Evolutionary conservation across 2,329 filamentous ascomycete species (phyloP), one percentile per base, ranked within the genome.

Genomic region (Diaporthe sp.): DNA sequence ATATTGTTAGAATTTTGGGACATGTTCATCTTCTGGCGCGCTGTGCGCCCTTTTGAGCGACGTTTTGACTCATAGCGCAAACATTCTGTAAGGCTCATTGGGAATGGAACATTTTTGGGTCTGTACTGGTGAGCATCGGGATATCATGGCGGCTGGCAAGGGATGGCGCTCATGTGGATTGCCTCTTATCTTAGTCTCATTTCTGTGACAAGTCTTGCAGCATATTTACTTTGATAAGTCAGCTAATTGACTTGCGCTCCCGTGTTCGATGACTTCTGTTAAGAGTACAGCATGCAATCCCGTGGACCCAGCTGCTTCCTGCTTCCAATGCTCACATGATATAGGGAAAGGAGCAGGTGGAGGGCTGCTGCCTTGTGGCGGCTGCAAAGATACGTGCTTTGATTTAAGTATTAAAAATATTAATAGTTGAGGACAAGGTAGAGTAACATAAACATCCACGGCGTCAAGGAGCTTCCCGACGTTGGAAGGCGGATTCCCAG

Each of bases 401-500:
- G 9, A 34, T 34, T 34, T 34, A 1, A 34, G 1, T 34, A 34
- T 34, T 34, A 34, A 34, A 34, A 34, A 34, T 7, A 34, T 34
- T 34, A 34, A 9, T 34, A 34, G 34, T 34, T 34, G 34, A 34
- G 34, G 34, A 34, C 7, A 34, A 34, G 34, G 34, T 34, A 34
- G 34, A 34, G 34, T 34, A 34, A 1, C 6, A 34, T 34, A 34
- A 51, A 37, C 22, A 68, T 68, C 62, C 62, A 68, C 1, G 53
- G 22, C 3, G 46, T 46, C 13, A 68, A 39, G 13, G 62, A 68
- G 46, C 46, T 19, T 39, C 62, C 62, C 34, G 46, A 68, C 25
- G 62, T 68, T n/a, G 62, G 62, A 17, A 68, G 46, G 46, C 62
- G 37, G 15, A 68, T 25, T 2, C 62, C 46, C 5, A 67, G 44